A percentile compares a stretch with the other conserved stretches of the same genome.
These are phyloP conservation scores for Raphidocelis subcapitata DNA, from an alignment of 139 green algal genomes.

Conservation along the genomic window DNA sequence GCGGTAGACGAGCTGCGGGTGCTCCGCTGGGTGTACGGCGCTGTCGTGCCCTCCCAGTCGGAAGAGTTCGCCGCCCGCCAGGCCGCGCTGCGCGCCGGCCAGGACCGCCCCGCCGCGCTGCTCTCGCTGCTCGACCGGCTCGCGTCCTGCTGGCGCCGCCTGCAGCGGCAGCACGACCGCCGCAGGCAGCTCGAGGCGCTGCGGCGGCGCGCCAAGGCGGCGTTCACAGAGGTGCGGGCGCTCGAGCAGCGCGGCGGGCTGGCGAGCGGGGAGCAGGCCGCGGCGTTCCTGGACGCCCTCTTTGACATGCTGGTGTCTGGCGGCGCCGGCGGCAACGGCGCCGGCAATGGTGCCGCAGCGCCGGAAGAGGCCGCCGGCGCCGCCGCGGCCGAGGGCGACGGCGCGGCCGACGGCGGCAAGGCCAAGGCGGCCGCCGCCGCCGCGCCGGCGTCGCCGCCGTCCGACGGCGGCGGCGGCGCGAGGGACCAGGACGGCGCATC, in stretches of 20 bases:
- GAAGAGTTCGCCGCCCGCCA: slow-evolving; percentile 48
- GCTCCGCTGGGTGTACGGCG: slow-evolving; percentile 77
- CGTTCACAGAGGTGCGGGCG: slow-evolving; percentile 50
- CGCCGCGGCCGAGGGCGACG: too few relatives aligned
- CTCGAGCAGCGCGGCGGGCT: slow-evolving; percentile 41
- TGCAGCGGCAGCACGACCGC: slow-evolving; percentile 36
- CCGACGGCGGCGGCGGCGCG: neutral
- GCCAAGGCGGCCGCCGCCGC: neutral
- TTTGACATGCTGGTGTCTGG: slow-evolving; percentile 36
- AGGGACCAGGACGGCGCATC: too few relatives aligned
- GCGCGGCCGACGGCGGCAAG: too few relatives aligned
- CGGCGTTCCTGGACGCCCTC: slow-evolving; percentile 59
- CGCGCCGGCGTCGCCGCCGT: neutral
- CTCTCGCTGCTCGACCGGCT: slow-evolving; percentile 63
- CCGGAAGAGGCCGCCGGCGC: neutral
- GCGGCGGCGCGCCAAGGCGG: slow-evolving; percentile 35
- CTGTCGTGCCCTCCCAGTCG: slow-evolving; percentile 47
- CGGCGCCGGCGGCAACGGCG: neutral
- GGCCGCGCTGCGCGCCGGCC: slow-evolving; percentile 38
- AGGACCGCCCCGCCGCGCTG: slow-evolving; percentile 38
- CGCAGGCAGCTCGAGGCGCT: slow-evolving; percentile 45
- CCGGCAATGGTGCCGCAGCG: neutral
- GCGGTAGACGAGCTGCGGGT: slow-evolving; percentile 26
- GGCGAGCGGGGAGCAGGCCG: slow-evolving; percentile 40
- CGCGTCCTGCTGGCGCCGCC: slow-evolving; percentile 58